A percentile compares a stretch with the other conserved stretches of the same genome.
These are phyloP conservation scores for Hypoxylon trugodes DNA, from an alignment of 495 filamentous ascomycete genomes.

Conservation along the genomic window DNA sequence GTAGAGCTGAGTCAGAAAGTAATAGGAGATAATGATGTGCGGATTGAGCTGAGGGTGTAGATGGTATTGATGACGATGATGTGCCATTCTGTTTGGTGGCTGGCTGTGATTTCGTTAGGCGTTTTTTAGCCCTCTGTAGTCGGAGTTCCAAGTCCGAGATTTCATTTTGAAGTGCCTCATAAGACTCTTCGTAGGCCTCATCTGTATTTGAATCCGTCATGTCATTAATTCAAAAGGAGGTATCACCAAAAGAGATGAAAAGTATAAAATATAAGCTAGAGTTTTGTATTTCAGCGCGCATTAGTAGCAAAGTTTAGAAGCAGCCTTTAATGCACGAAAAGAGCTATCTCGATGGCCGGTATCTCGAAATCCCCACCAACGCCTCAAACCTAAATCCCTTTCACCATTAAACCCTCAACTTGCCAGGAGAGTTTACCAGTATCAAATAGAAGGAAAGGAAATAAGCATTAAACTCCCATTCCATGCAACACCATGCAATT, in stretches of 20 bases:
- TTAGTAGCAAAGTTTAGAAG: neutral
- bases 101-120: slow-evolving; percentile 22
- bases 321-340: no score
- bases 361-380: no score
- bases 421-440: no score
- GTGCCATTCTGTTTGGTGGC: neutral
- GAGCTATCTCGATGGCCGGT: no score
- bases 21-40: slow-evolving; percentile 80
- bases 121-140: slow-evolving; percentile 47
- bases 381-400: no score
- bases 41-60: slow-evolving; percentile 25
- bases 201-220: slow-evolving; percentile 15
- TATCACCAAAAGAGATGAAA: no score
- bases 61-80: no score
- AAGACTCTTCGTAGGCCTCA: neutral
- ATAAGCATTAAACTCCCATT: slow-evolving; percentile 8
- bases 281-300: neutral
- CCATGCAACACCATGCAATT: no score
- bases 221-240: slow-evolving; percentile 12
- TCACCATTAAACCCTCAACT: no score
- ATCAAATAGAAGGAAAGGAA: slow-evolving; percentile 5
- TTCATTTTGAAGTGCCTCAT: slow-evolving; percentile 33
- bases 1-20: slow-evolving; percentile 94
- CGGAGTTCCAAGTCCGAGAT: slow-evolving; percentile 51
- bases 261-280: no score